These are phyloP conservation scores for Gonium pectorale DNA, from an alignment of 139 green algal genomes.

Conservation along the genomic window DNA sequence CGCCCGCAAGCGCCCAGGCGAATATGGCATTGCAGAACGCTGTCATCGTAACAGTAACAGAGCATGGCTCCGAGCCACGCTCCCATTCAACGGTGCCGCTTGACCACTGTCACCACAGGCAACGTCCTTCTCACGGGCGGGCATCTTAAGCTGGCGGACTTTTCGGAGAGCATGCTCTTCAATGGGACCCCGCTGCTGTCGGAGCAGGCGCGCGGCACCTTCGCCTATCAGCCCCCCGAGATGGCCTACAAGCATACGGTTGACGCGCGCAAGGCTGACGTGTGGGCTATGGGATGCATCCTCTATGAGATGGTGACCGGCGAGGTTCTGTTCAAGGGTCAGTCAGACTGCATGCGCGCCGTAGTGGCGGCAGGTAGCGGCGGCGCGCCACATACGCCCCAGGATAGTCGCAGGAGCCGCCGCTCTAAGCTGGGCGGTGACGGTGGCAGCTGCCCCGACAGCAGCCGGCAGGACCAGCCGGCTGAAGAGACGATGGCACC, in stretches of 20 bases:
- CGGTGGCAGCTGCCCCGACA: too few relatives aligned
- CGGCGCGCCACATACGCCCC: background rate
- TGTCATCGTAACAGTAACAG: too few relatives aligned
- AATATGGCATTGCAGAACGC: too few relatives aligned
- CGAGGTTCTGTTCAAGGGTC: constrained; percentile 57
- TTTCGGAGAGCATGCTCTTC: constrained; percentile 47
- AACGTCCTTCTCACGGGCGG: constrained; percentile 44
- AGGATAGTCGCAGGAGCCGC: too few relatives aligned
- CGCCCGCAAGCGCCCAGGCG: background rate
- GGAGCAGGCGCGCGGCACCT: constrained; percentile 41
- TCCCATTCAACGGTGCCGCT: too few relatives aligned
- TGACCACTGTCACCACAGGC: too few relatives aligned
- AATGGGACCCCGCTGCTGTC: constrained; percentile 30
- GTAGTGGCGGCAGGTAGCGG: background rate
- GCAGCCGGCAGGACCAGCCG: background rate
- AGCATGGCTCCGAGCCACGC: too few relatives aligned
- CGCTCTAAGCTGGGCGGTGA: too few relatives aligned
- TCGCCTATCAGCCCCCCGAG: constrained; percentile 46
- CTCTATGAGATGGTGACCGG: constrained; percentile 89
- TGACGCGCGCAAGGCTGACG: constrained; percentile 66
- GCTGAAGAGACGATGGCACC: too few relatives aligned
- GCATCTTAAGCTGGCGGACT: constrained; percentile 42
- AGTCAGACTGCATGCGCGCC: constrained; percentile 37
- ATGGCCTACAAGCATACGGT: constrained; percentile 39
- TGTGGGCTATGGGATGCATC: constrained; percentile 89